Evolutionary conservation across 208 protist species (phyloP).

Genomic region (Leishmania arabica): DNA sequence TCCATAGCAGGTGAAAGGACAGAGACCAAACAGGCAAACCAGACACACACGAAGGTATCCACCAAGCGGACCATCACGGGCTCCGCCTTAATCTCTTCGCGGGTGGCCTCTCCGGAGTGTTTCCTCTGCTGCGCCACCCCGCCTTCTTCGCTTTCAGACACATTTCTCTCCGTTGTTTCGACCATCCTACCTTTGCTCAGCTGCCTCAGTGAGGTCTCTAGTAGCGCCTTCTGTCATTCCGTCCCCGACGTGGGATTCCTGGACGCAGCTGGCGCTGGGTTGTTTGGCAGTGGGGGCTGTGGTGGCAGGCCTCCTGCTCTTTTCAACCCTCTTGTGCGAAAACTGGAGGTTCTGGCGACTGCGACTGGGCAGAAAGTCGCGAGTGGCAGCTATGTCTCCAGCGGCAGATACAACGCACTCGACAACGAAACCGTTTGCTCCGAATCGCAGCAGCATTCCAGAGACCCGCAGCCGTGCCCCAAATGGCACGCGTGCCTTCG

Average conservation of each 20-base stretch:
- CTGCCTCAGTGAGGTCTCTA: slow-evolving; percentile 3
- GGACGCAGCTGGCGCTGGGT: background rate
- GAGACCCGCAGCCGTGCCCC: background rate
- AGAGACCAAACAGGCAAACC: background rate
- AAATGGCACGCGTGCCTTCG: background rate
- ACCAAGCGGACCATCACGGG: background rate
- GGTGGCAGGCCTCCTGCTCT: background rate
- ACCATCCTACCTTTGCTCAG: background rate
- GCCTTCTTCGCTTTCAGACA: background rate
- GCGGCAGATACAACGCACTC: background rate
- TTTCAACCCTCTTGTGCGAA: background rate
- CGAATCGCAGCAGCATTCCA: background rate
- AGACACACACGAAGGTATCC: background rate
- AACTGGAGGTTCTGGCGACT: background rate
- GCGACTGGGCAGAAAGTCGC: background rate
- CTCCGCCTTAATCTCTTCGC: background rate
- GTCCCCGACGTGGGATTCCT: background rate
- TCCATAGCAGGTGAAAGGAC: background rate
- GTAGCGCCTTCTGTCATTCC: background rate
- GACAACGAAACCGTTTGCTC: background rate
- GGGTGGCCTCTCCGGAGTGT: background rate
- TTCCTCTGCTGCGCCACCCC: background rate
- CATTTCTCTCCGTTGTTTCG: background rate
- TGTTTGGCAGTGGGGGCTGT: background rate
- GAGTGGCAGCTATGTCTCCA: slow-evolving; percentile 1